These are phyloP conservation scores for Nannizzia gypsea DNA, from an alignment of 2,329 filamentous ascomycete genomes.

Conservation along the genomic window DNA sequence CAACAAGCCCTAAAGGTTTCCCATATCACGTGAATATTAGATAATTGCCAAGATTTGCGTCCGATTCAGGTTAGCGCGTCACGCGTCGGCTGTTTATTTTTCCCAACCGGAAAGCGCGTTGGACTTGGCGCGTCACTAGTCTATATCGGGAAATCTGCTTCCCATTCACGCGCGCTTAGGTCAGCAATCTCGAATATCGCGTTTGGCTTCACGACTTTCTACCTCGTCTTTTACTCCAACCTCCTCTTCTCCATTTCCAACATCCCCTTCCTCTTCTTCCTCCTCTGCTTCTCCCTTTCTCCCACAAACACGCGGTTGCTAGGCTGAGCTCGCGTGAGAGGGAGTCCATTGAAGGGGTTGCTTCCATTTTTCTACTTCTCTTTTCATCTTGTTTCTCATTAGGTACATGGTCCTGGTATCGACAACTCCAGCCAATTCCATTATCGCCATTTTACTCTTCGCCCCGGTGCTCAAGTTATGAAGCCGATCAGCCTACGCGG, in stretches of 20 bases:
- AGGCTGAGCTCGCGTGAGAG: conserved; percentile 6
- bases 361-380: background rate
- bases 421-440: background rate
- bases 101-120: conserved; percentile 20
- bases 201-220: conserved; percentile 1
- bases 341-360: background rate
- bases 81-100: conserved; percentile 6
- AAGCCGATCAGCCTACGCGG: background rate
- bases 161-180: conserved; percentile 4
- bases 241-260: conserved; percentile 11
- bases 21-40: background rate
- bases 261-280: conserved; percentile 13
- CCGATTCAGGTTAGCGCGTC: conserved; percentile 6
- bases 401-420: background rate
- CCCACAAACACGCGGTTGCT: conserved; percentile 1
- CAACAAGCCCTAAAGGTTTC: background rate
- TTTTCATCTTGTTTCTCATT: background rate
- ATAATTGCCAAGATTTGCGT: background rate
- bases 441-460: background rate
- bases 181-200: conserved; percentile 4
- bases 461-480: background rate
- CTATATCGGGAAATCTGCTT: background rate
- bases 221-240: conserved; percentile 5
- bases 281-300: conserved; percentile 1
- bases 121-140: conserved; percentile 28